Conservation (phyloP, 163 green algal genomes). For the Chlamydomonas reinhardtii region DNA sequence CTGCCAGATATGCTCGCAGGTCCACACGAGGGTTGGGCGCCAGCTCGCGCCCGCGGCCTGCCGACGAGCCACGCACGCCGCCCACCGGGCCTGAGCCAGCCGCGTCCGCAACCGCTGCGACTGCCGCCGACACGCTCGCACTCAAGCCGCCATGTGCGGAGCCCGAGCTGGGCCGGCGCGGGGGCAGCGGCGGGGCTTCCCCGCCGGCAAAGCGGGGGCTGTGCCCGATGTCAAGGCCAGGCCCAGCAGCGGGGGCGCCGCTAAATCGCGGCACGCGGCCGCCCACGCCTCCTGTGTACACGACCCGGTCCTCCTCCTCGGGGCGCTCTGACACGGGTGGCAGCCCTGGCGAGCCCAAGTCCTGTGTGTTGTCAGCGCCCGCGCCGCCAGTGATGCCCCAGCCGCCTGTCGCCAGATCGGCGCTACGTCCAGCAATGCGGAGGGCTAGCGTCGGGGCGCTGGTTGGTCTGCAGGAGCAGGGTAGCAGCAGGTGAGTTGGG, state of each 20-base stretch:
- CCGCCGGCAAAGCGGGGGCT: too few relatives aligned
- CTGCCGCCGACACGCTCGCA: too few relatives aligned
- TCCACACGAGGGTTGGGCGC: conserved; percentile 19
- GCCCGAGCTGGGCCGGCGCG: background rate
- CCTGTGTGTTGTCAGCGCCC: too few relatives aligned
- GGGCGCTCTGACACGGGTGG: background rate
- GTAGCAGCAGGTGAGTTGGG: background rate
- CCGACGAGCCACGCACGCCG: conserved; percentile 28
- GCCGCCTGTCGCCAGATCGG: background rate
- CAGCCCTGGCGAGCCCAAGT: background rate
- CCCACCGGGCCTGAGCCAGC: background rate
- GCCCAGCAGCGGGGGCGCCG: too few relatives aligned
- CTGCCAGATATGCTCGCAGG: conserved; percentile 37
- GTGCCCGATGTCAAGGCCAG: too few relatives aligned
- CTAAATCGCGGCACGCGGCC: background rate
- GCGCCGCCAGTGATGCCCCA: background rate
- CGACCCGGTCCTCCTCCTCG: background rate
- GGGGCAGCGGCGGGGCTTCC: too few relatives aligned
- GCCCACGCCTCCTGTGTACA: too few relatives aligned
- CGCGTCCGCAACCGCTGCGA: too few relatives aligned
- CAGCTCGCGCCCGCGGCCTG: conserved; percentile 19
- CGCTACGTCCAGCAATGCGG: background rate
- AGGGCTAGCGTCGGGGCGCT: background rate
- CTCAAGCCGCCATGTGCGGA: background rate
- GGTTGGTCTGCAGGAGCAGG: background rate